Evolutionary conservation across 2,329 filamentous ascomycete species (phyloP), one percentile per base, ranked within the genome.

Genomic region (Magnaporthiopsis poae): DNA sequence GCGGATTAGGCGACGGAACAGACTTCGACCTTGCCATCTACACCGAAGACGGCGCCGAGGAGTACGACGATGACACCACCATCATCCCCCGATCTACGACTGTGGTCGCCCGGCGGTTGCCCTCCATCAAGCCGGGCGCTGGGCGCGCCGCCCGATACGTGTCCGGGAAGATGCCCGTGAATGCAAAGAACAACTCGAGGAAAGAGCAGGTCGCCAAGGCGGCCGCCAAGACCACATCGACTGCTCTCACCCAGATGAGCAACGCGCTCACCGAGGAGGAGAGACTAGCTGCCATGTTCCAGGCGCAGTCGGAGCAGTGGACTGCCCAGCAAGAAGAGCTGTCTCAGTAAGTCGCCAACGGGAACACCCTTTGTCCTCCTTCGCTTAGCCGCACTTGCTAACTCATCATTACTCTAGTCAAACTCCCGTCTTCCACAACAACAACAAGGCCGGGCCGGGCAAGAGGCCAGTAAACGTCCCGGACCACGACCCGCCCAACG

Each of bases 1-100:
- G 92, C 78, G 92, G 91, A 69, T 85, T 99, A 71, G 95, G 95
- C 72, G 94, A 98, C 79, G 95, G 95, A 69, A 92, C 91, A 71
- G 95, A 99, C 77, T 97, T 98, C 77, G 94, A 99, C 78, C 86
- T 99, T 66, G 89, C 91, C 70, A 96, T 99, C 71, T 96, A 92
- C 79, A 91, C 92, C 69, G 92, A 96, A 75, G 93, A 98, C 77
- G 90, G 88, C 71, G 91, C 88, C 76, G 92, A 96, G 96, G 95
- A 96, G 79, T 98, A 98, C 75, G 91, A 96, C 72, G 95, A 99
- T 81, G 95, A 99, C 75, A 98, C 95, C 0, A 91, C 90, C n/a
- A 93, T 97, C 72, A 96, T 99, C 65, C 91, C 94, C 61, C 90
- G 95, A 72, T 96, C 95, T 25, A 97, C 93, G 2, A 96, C 92